Evolutionary conservation across 2,329 filamentous ascomycete genomes (phyloP), one percentile per base, ranked within the genome.

Genomic region (Xylogone sp.): DNA sequence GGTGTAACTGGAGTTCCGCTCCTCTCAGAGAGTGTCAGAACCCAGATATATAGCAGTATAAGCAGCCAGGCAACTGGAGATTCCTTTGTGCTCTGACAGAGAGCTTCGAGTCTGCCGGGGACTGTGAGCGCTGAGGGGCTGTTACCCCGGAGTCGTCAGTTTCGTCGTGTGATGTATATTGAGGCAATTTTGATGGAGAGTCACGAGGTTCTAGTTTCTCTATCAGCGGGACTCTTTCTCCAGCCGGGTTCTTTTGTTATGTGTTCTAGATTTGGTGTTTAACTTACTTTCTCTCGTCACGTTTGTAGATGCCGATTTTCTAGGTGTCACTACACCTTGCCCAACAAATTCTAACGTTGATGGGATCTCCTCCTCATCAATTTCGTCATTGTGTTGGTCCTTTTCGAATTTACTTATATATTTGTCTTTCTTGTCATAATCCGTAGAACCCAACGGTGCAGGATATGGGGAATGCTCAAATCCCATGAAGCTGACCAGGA

Each of bases 201-300:
- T 70, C 70, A 2, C 13, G 27, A 13, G 27, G 13, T 31, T 13
- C 27, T 31, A 13, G 27, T 31, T 8, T 31, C 27, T 31, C 27
- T 31, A 31, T 31, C 13, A 31, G 27, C 27, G 13, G 27, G 27
- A 31, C 27, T 31, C 27, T 13, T 31, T 7, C 27, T n/a, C n/a
- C n/a, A n/a, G n/a, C n/a, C n/a, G n/a, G n/a, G n/a, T n/a, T n/a
- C n/a, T n/a, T n/a, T n/a, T n/a, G n/a, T n/a, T n/a, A 13, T 7
- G 13, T 31, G 8, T 31, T 31, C 27, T 31, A 31, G 27, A 31
- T 31, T 8, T 31, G 27, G 13, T 31, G 27, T 13, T 31, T 31
- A 13, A 31, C 27, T 31, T 31, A 31, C 27, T 31, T 31, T 31
- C 27, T 31, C 27, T 31, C 27, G 27, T 13, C 27, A 31, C 27